These are phyloP conservation scores for Saitozyma sp. DNA, from an alignment of 768 basidiomycete species.

Conservation along the genomic window DNA sequence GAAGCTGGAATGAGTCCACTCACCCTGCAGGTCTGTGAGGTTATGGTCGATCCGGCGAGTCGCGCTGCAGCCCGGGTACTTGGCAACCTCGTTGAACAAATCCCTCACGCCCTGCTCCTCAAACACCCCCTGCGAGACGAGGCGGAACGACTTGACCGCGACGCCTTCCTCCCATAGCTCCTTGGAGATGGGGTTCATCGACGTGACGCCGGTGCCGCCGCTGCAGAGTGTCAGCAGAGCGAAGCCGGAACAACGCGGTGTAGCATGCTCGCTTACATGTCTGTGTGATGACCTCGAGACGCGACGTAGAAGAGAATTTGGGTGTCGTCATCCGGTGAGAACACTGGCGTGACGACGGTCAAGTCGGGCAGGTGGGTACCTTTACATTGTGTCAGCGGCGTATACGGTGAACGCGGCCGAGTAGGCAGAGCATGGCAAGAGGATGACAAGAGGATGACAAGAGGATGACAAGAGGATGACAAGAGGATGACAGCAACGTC, in stretches of 20 bases:
- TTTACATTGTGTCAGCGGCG: slow-evolving; percentile 30
- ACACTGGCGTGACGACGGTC: slow-evolving; percentile 38
- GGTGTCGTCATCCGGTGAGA: slow-evolving; percentile 16
- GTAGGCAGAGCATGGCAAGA: slow-evolving; percentile 1
- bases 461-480: background rate
- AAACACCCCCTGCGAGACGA: slow-evolving; percentile 35
- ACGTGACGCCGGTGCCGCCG: slow-evolving; percentile 25
- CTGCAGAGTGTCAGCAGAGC: background rate
- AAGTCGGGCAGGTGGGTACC: slow-evolving; percentile 34
- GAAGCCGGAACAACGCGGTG: background rate
- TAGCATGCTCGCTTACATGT: slow-evolving; percentile 11
- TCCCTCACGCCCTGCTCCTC: slow-evolving; percentile 28
- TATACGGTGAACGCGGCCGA: slow-evolving; percentile 28
- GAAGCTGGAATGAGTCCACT: background rate
- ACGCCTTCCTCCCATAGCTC: slow-evolving; percentile 42
- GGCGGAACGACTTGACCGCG: slow-evolving; percentile 25
- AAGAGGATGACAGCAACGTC: background rate
- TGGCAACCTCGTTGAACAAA: slow-evolving; percentile 32
- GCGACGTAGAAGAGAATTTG: slow-evolving; percentile 19
- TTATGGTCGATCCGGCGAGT: slow-evolving; percentile 44
- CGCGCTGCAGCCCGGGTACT: slow-evolving; percentile 38
- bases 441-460: background rate
- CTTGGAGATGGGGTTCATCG: slow-evolving; percentile 35
- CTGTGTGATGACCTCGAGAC: slow-evolving; percentile 10
- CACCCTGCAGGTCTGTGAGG: slow-evolving; percentile 40